Percentiles rank a stretch among this genome's conserved stretches.
These are phyloP conservation scores for Pythium phragmitis DNA, from an alignment of 352 stramenopile species.

Conservation along the genomic window DNA sequence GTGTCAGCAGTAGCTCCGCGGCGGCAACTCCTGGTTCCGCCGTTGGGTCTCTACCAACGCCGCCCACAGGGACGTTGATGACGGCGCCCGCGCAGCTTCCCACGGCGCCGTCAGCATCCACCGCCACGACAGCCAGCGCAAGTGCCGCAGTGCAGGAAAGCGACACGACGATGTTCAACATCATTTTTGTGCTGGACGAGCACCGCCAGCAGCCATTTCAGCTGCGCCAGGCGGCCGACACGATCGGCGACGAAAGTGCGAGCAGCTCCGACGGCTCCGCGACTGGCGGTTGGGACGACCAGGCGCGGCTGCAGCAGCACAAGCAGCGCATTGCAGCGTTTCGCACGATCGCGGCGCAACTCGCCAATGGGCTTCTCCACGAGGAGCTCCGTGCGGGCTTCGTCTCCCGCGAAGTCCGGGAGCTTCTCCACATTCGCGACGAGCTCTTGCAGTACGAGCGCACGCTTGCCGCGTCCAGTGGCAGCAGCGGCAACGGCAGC, in stretches of 20 bases:
- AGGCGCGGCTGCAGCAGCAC: slow-evolving; percentile 26
- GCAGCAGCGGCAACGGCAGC: slow-evolving; percentile 18
- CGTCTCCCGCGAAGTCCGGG: slow-evolving; percentile 72
- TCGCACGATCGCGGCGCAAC: slow-evolving; percentile 62
- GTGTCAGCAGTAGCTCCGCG: slow-evolving; percentile 10
- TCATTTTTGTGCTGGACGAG: slow-evolving; percentile 83
- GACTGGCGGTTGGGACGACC: background rate
- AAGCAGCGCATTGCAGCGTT: slow-evolving; percentile 51
- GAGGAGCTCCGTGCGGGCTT: slow-evolving; percentile 81
- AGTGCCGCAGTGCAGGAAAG: slow-evolving; percentile 25
- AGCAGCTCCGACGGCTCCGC: slow-evolving; percentile 25
- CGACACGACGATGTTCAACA: slow-evolving; percentile 88
- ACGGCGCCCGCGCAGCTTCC: background rate
- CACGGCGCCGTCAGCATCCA: background rate
- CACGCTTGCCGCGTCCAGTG: slow-evolving; percentile 18
- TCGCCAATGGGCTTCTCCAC: slow-evolving; percentile 79
- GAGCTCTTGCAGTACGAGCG: slow-evolving; percentile 75
- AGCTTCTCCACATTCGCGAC: slow-evolving; percentile 78
- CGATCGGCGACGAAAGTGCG: background rate
- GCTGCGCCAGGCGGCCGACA: slow-evolving; percentile 22
- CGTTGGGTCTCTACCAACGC: background rate
- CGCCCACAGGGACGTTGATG: background rate
- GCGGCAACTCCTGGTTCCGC: background rate
- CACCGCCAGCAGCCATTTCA: slow-evolving; percentile 28
- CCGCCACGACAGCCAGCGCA: background rate